Conservation (phyloP, 2,329 filamentous ascomycete species). For the Claviceps maximensis region DNA sequence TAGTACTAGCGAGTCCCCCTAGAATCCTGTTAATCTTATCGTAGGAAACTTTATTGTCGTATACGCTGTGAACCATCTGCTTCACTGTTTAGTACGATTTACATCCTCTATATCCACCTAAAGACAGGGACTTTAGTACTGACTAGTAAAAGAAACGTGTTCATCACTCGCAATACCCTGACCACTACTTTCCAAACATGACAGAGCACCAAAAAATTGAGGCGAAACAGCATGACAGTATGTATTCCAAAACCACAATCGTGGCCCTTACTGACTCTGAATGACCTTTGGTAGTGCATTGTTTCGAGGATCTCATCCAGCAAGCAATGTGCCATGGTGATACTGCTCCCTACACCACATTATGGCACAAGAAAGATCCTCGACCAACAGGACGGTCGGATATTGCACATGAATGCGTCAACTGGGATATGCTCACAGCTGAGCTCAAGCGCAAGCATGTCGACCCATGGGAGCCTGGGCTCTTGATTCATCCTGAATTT, state of each 20-base stretch:
- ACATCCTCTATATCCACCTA: not conserved
- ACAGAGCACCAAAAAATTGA: not conserved
- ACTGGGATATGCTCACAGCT: not conserved
- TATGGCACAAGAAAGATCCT: not conserved
- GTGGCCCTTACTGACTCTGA: not conserved
- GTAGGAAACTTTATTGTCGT: not conserved
- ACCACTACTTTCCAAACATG: not conserved
- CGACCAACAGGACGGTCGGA: not conserved
- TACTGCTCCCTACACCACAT: not conserved
- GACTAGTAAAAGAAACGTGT: not conserved
- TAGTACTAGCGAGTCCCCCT: too few relatives aligned
- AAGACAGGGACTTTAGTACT: not conserved
- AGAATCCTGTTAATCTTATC: not conserved
- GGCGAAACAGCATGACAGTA: not conserved
- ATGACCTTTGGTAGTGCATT: not conserved
- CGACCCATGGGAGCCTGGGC: not conserved
- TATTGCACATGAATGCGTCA: not conserved
- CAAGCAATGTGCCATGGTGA: not conserved
- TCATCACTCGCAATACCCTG: not conserved
- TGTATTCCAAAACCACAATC: not conserved
- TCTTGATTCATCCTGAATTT: not conserved
- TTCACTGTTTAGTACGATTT: not conserved
- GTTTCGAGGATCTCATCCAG: not conserved
- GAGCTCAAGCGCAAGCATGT: not conserved
- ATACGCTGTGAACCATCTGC: not conserved